phyloP scores from a whole-genome alignment of 164 flowering plant species.

The Houttuynia cordata region DNA sequence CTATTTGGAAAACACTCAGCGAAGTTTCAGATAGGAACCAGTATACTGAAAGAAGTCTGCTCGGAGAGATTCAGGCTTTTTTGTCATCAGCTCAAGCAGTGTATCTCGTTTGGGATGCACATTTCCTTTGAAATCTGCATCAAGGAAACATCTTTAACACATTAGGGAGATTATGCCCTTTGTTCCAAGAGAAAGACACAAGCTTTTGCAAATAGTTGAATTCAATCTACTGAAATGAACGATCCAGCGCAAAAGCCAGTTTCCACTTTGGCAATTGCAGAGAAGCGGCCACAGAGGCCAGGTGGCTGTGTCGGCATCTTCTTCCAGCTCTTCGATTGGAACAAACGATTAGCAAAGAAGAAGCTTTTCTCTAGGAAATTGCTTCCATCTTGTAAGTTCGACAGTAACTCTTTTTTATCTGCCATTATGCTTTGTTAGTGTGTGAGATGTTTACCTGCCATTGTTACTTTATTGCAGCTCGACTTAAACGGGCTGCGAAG shows the following conservation, averaged over 20 bases:
- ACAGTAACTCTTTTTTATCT: not conserved
- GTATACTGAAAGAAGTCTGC: no score
- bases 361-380: slow-evolving; percentile 67
- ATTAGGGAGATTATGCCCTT: not conserved
- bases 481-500: slow-evolving; percentile 44
- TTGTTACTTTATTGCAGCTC: slow-evolving; percentile 18
- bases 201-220: not conserved
- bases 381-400: slow-evolving; percentile 53
- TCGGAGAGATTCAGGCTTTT: not conserved
- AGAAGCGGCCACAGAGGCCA: slow-evolving; percentile 53
- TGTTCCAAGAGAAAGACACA: not conserved
- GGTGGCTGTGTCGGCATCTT: slow-evolving; percentile 89
- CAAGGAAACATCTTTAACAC: no score
- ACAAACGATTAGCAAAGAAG: slow-evolving; percentile 73
- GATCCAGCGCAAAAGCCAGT: slow-evolving; percentile 20
- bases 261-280: slow-evolving; percentile 46
- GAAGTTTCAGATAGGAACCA: no score
- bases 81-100: not conserved
- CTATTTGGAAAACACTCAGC: no score
- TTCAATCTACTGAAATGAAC: slow-evolving; percentile 15
- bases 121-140: not conserved
- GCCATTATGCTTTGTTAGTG: not conserved
- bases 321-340: slow-evolving; percentile 90
- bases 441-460: not conserved
- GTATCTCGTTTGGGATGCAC: not conserved